A percentile compares a stretch with the other conserved stretches of the same genome.
phyloP scores from a whole-genome alignment of 208 protist species.

The Balamuthia mandrillaris region DNA sequence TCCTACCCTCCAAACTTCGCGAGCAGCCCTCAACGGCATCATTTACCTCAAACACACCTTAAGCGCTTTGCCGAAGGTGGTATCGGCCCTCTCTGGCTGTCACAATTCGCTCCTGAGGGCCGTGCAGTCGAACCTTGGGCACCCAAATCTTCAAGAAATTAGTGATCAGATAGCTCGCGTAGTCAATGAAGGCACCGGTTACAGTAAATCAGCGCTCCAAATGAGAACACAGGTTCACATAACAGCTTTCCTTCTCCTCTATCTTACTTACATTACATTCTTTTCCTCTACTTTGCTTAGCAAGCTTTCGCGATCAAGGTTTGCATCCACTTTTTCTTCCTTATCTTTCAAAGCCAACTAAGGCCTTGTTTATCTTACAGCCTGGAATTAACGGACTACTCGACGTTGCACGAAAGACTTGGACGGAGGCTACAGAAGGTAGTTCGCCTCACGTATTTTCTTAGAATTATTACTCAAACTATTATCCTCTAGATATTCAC shows the following conservation, averaged over 20 bases:
- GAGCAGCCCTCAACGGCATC: not conserved
- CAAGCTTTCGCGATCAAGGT: constrained; percentile 29
- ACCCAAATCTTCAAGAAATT: not conserved
- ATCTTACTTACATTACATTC: not conserved
- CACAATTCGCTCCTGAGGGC: not conserved
- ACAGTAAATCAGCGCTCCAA: not conserved
- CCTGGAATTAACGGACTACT: constrained; percentile 31
- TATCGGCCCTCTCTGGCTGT: not conserved
- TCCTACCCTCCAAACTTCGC: not conserved
- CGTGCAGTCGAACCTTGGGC: not conserved
- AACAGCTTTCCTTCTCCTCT: too few relatives aligned
- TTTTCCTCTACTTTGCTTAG: not conserved
- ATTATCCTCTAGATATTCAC: not conserved
- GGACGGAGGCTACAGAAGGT: constrained; percentile 29
- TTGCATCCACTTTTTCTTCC: not conserved
- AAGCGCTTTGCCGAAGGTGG: not conserved
- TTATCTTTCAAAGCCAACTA: not conserved
- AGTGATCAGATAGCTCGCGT: not conserved
- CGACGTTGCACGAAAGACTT: constrained; percentile 32
- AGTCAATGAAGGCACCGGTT: not conserved
- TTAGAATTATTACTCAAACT: not conserved
- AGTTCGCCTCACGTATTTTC: not conserved
- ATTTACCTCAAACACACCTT: constrained; percentile 37
- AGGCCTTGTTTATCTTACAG: not conserved
- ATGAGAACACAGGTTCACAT: constrained; percentile 11